Conservation (phyloP, 495 filamentous ascomycete species). For the Articulospora tetracladia region DNA sequence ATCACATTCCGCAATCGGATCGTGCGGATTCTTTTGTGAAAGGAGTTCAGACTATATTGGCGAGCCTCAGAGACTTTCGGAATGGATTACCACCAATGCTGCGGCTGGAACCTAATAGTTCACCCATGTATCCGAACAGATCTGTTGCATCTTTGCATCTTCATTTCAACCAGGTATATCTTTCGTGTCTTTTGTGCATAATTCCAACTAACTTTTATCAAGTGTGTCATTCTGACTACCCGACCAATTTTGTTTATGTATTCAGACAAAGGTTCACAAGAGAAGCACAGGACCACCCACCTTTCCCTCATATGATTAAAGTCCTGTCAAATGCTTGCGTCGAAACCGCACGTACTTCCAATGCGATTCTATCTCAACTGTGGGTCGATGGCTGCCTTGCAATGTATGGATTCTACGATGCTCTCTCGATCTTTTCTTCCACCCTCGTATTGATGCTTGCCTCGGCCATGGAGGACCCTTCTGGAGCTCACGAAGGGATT, state of each 20-base stretch:
- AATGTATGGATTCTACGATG: constrained; percentile 1
- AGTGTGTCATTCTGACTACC: constrained; percentile 1
- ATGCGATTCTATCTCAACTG: not conserved
- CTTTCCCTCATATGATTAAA: not conserved
- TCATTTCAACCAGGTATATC: constrained; percentile 1
- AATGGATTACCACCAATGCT: not conserved
- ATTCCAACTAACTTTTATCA: not conserved
- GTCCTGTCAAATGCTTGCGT: not conserved
- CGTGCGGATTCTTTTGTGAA: not conserved
- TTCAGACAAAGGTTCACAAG: not conserved
- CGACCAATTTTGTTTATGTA: not conserved
- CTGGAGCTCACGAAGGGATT: not conserved
- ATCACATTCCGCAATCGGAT: not conserved
- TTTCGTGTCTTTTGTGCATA: not conserved
- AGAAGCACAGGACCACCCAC: not conserved
- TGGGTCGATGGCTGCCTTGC: not conserved
- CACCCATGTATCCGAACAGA: not conserved
- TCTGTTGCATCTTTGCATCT: constrained; percentile 4
- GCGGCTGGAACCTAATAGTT: not conserved
- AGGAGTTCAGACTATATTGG: not conserved
- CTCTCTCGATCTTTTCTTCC: not conserved
- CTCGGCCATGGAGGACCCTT: not conserved
- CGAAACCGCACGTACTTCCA: not conserved
- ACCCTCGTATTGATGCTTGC: not conserved
- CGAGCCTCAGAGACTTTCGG: not conserved